Percentiles rank a stretch among this genome's conserved stretches.
These are phyloP conservation scores for Leptomonas seymouri DNA, from an alignment of 208 protist species.

Conservation along the genomic window DNA sequence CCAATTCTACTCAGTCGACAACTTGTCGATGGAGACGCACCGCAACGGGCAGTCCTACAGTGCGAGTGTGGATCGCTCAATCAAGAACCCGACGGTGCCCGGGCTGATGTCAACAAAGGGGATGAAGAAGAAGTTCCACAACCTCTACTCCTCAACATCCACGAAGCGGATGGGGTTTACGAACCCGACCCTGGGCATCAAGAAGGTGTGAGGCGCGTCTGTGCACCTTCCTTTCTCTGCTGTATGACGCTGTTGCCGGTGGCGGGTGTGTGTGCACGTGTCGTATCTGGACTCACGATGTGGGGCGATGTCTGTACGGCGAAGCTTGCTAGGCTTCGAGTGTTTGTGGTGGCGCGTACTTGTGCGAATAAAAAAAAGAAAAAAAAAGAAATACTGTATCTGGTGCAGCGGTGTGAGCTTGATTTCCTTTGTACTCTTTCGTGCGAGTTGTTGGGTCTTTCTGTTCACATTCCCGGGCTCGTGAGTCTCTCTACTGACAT, in stretches of 20 bases:
- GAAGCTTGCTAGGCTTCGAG: no score
- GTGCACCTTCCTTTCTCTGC: constrained; percentile 1
- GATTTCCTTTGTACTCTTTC: no score
- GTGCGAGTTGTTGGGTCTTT: no score
- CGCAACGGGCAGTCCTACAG: constrained; percentile 63
- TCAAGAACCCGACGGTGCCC: constrained; percentile 88
- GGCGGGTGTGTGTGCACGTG: background rate
- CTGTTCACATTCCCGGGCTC: no score
- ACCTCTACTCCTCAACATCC: constrained; percentile 88
- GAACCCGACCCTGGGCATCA: constrained; percentile 85
- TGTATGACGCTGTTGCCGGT: background rate
- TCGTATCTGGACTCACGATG: no score
- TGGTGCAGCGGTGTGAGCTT: no score
- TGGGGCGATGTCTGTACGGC: no score
- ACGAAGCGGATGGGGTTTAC: constrained; percentile 90
- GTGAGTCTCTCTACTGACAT: no score
- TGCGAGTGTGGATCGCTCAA: constrained; percentile 64
- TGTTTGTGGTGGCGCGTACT: no score
- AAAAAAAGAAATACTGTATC: no score
- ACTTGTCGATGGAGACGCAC: constrained; percentile 57
- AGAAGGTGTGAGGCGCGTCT: constrained; percentile 61
- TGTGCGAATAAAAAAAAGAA: no score
- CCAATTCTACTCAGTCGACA: constrained; percentile 69
- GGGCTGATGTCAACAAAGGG: constrained; percentile 91
- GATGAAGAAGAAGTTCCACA: constrained; percentile 94